Percentiles rank a stretch among this genome's conserved stretches.
These are phyloP conservation scores for Pharus latifolius DNA, from an alignment of 176 grass and related monocot species.

Conservation along the genomic window DNA sequence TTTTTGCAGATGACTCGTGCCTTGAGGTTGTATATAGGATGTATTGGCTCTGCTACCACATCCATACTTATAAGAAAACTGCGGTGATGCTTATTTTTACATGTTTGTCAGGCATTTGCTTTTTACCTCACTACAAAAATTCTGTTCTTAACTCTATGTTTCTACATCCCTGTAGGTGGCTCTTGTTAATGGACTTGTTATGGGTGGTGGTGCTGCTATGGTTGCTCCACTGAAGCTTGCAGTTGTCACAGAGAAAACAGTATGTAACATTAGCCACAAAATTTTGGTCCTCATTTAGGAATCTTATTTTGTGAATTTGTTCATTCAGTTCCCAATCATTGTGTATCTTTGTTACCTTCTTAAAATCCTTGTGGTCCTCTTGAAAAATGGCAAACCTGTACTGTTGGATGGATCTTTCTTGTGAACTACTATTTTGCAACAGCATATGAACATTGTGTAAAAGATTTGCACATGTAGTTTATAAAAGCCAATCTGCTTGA, in stretches of 20 bases:
- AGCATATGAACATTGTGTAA: not conserved
- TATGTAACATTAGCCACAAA: conserved; percentile 7
- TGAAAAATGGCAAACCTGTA: not conserved
- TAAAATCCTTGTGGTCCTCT: not conserved
- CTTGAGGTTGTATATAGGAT: conserved; percentile 95
- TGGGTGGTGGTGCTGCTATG: conserved; percentile 85
- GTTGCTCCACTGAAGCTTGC: conserved; percentile 69
- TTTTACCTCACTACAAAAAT: not conserved
- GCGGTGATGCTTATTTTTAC: conserved; percentile 24
- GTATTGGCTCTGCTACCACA: conserved; percentile 98
- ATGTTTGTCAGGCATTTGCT: not conserved
- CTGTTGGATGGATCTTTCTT: not conserved
- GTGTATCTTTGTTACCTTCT: not conserved
- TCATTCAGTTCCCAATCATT: not conserved
- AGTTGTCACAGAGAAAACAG: conserved; percentile 77
- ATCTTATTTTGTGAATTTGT: not conserved
- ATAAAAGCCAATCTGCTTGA: not conserved
- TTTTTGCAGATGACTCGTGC: conserved; percentile 75
- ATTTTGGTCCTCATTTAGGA: not conserved
- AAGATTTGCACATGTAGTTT: not conserved
- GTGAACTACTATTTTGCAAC: not conserved
- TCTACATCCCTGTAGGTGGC: conserved; percentile 39
- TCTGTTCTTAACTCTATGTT: not conserved
- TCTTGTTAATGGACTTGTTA: conserved; percentile 86
- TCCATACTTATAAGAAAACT: conserved; percentile 91